Base-by-base conservation (phyloP, 768 basidiomycete genomes). In the Suillus subluteus region DNA sequence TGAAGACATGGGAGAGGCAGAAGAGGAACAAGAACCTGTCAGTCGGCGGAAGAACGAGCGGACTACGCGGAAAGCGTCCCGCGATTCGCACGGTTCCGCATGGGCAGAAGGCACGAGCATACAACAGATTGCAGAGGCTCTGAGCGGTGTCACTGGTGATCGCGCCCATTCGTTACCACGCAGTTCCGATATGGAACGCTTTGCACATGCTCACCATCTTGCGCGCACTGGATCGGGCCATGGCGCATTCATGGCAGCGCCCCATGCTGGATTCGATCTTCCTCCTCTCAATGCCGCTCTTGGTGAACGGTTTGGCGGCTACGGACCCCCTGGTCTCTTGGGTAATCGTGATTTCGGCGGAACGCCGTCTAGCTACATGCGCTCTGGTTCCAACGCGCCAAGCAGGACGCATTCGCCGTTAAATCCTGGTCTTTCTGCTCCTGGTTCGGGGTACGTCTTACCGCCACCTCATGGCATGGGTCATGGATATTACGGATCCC, bases 331-430 rank as follows among this genome's bases (percentile, higher is more conserved):
- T 58, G 76, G 76, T 63, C 72, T 79, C 64, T 71, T 78, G 46
- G 69, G 73, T 65, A 66, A 68, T 26, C 77, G 75, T 64, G 76
- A 78, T 68, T 79, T 75, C 65, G 65, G 78, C 63, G 80, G 76
- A 69, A 80, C 83, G 66, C 81, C 81, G 55, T 80, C 84, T 62
- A 85, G 87, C 74, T 90, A 90, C 76, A 80, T 89, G 70, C 83
- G 89, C 71, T 86, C 89, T 30, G 83, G 87, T 65, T 89, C 86
- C 58, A 82, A 85, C 68, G 87, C 87, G 32, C 91, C 91, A 6
- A 91, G 88, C 76, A 80, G 90, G 71, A 89, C 90, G 62, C 90
- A 92, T 74, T 91, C 90, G 55, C 91, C 90, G 58, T 75, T 88
- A 72, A 85, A 84, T 62, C 87, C 84, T 69, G 82, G 81, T 65